phyloP scores from a whole-genome alignment of 768 basidiomycete species.

The Amanita jacksonii region DNA sequence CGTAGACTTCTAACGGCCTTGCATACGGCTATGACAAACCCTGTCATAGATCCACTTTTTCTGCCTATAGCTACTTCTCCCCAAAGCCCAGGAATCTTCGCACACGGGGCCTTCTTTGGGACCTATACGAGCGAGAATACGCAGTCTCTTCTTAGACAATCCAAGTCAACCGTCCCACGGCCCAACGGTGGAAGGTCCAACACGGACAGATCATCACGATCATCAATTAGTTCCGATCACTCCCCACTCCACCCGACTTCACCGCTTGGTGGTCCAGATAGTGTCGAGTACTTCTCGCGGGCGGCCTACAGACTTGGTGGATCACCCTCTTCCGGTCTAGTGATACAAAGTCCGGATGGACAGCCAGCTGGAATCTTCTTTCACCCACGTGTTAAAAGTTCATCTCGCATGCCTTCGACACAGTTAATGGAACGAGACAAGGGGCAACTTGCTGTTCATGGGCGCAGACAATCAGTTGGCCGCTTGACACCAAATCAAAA shows the following conservation, averaged over 20 bases:
- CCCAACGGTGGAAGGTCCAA: constrained; percentile 30
- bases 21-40: constrained; percentile 82
- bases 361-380: constrained; percentile 95
- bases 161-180: not conserved
- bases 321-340: constrained; percentile 75
- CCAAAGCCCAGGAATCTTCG: constrained; percentile 52
- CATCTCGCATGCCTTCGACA: constrained; percentile 24
- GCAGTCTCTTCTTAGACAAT: not conserved
- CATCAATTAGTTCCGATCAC: constrained; percentile 32
- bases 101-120: constrained; percentile 36
- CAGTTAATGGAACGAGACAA: constrained; percentile 39
- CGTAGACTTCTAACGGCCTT: constrained; percentile 87
- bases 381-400: constrained; percentile 54
- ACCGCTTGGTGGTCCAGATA: constrained; percentile 61
- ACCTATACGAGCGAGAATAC: constrained; percentile 12
- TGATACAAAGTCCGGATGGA: constrained; percentile 90
- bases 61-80: constrained; percentile 93
- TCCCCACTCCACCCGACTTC: constrained; percentile 46
- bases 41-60: constrained; percentile 85
- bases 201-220: constrained; percentile 55
- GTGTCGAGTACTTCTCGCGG: constrained; percentile 69
- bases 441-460: constrained; percentile 22
- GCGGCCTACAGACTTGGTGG: constrained; percentile 63
- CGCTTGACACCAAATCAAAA: not conserved
- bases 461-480: not conserved